Evolutionary conservation across 1,284 basidiomycete genomes (phyloP).

Genomic region (Boletus hoseneyae): DNA sequence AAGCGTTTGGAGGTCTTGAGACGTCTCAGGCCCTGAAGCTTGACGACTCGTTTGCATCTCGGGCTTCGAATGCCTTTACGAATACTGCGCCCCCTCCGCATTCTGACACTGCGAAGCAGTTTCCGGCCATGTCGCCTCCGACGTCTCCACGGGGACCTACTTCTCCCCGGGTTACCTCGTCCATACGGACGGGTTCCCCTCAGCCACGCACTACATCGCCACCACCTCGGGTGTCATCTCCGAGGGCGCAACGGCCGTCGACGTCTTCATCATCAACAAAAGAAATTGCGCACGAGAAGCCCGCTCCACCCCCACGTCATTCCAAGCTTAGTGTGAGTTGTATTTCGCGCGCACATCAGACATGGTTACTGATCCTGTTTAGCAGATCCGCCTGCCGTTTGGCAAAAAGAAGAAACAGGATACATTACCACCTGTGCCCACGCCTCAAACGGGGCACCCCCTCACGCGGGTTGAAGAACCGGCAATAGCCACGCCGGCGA

Average conservation of each 20-base stretch:
- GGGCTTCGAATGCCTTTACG: conserved; percentile 27
- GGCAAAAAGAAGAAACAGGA: conserved; percentile 70
- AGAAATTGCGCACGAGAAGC: conserved; percentile 44
- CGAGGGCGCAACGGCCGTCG: conserved; percentile 51
- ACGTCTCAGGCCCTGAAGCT: conserved; percentile 42
- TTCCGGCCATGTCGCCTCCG: conserved; percentile 35
- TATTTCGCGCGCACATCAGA: conserved; percentile 7
- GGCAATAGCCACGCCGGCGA: conserved; percentile 44
- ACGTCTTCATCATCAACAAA: conserved; percentile 51
- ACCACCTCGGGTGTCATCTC: conserved; percentile 51
- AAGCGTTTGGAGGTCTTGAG: conserved; percentile 55
- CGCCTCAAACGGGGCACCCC: conserved; percentile 40
- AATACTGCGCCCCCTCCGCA: conserved; percentile 29
- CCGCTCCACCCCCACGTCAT: conserved; percentile 48
- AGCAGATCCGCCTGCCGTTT: conserved; percentile 74
- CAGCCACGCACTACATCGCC: conserved; percentile 48
- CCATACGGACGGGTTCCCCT: conserved; percentile 39
- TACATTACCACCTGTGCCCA: conserved; percentile 43
- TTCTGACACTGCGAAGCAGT: conserved; percentile 19
- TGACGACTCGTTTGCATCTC: conserved; percentile 33
- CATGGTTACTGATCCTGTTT: conserved; percentile 13
- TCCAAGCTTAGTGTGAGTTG: conserved; percentile 72
- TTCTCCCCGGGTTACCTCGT: conserved; percentile 34
- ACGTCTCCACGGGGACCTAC: conserved; percentile 32
- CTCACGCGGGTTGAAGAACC: conserved; percentile 49